Evolutionary conservation across 768 basidiomycete genomes (phyloP).

Genomic region (Tephrocybe sp.): DNA sequence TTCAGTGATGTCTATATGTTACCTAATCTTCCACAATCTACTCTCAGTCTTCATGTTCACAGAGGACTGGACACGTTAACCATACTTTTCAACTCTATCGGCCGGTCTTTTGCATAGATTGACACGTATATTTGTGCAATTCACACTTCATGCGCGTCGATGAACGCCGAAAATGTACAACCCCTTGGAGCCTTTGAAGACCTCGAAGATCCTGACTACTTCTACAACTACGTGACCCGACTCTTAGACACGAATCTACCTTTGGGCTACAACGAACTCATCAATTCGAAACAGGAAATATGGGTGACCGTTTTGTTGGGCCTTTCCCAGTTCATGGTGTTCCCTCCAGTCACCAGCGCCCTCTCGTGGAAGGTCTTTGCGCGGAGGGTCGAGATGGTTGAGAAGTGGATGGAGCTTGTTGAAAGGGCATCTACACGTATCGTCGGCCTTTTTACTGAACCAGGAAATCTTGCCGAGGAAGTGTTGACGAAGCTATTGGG

Average conservation of each 20-base stretch:
- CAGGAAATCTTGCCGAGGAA: conserved; percentile 43
- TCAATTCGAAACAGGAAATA: conserved; percentile 31
- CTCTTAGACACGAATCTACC: conserved; percentile 16
- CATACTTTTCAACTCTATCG: background rate
- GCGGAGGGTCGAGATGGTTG: conserved; percentile 55
- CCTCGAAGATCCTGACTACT: conserved; percentile 17
- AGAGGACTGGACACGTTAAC: background rate
- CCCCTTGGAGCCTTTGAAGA: conserved; percentile 13
- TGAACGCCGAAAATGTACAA: conserved; percentile 13
- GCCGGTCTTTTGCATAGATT: background rate
- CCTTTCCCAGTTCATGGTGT: conserved; percentile 53
- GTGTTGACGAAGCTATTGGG: conserved; percentile 50
- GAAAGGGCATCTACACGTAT: conserved; percentile 46
- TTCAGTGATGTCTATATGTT: no score
- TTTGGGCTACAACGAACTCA: conserved; percentile 13
- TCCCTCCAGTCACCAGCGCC: conserved; percentile 47
- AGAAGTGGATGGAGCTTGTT: conserved; percentile 53
- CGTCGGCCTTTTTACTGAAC: conserved; percentile 46
- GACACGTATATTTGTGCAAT: background rate
- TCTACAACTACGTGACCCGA: conserved; percentile 16
- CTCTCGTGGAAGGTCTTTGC: conserved; percentile 52
- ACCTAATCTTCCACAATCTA: no score
- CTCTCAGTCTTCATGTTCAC: background rate
- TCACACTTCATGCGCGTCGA: conserved; percentile 10
- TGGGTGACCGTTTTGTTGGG: conserved; percentile 52